These are phyloP conservation scores for Pichia sp. DNA, from an alignment of 1,139 yeast genomes.

Conservation along the genomic window DNA sequence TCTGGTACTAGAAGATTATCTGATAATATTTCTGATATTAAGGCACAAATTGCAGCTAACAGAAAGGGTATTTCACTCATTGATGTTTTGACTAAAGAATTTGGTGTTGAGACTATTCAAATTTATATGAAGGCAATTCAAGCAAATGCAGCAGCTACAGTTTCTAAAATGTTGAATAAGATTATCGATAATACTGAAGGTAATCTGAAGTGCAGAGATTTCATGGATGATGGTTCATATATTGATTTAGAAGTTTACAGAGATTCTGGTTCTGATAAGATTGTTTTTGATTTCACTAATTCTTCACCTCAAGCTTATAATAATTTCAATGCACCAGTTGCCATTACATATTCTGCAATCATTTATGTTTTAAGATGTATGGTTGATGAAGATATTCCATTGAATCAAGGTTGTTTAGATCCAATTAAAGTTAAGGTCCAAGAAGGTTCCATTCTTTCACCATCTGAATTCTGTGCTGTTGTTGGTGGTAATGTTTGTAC, in stretches of 20 bases:
- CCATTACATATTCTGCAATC: conserved; percentile 43
- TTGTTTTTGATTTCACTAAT: conserved; percentile 56
- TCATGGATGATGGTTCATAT: conserved; percentile 61
- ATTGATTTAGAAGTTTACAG: conserved; percentile 42
- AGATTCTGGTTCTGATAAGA: conserved; percentile 41
- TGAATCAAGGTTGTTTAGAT: conserved; percentile 46
- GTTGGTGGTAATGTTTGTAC: conserved; percentile 51
- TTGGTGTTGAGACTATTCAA: conserved; percentile 49
- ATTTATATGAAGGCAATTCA: conserved; percentile 61
- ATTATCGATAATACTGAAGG: conserved; percentile 32
- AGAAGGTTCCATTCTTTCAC: conserved; percentile 38
- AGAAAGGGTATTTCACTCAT: conserved; percentile 57
- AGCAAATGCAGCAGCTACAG: conserved; percentile 56
- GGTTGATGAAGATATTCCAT: conserved; percentile 44
- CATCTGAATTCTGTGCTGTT: conserved; percentile 44
- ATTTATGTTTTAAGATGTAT: conserved; percentile 44
- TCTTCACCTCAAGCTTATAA: conserved; percentile 42
- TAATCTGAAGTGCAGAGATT: conserved; percentile 48
- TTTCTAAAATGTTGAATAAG: conserved; percentile 35
- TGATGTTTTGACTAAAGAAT: conserved; percentile 47
- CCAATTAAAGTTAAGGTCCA: conserved; percentile 41
- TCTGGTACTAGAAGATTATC: conserved; percentile 58
- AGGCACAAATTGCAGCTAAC: conserved; percentile 68
- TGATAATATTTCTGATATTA: conserved; percentile 59
- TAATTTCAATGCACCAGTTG: conserved; percentile 43